Conservation (phyloP, 139 green algal species). For the Dunaliella sp. region DNA sequence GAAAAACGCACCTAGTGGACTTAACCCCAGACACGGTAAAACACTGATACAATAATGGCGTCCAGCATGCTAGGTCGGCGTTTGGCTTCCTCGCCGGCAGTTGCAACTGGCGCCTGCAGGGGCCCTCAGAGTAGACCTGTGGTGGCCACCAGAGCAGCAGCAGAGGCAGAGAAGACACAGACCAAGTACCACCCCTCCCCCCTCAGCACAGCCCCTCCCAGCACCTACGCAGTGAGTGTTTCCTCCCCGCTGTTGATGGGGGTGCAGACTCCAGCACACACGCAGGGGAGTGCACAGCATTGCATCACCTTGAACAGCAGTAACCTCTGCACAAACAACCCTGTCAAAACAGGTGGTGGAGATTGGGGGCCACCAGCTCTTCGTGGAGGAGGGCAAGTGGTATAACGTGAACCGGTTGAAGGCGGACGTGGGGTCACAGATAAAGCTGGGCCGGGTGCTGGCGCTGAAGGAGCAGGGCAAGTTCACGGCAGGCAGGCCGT, state of each 20-base stretch:
- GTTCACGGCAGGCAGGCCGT: slow-evolving; percentile 83
- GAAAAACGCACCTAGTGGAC: no score
- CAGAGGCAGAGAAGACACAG: neutral
- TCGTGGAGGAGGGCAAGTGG: slow-evolving; percentile 90
- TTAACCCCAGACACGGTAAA: neutral
- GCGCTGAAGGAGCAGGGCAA: slow-evolving; percentile 76
- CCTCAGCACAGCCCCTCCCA: slow-evolving; percentile 39
- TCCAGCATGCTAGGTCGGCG: neutral
- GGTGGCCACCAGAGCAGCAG: slow-evolving; percentile 34
- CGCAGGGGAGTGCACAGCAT: no score
- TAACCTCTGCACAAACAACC: no score
- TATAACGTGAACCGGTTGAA: slow-evolving; percentile 92
- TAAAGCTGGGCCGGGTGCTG: slow-evolving; percentile 87
- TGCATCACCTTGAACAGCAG: no score
- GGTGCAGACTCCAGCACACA: no score
- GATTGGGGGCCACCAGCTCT: slow-evolving; percentile 84
- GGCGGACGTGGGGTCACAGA: slow-evolving; percentile 72
- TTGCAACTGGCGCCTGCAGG: no score
- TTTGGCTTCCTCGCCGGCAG: neutral
- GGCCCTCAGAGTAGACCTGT: no score
- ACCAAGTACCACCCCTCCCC: slow-evolving; percentile 37
- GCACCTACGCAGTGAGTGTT: slow-evolving; percentile 75
- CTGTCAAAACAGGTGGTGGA: slow-evolving; percentile 76
- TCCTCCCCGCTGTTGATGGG: no score
- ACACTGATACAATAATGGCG: neutral